These are phyloP conservation scores for Cryphonectria naterciae DNA, from an alignment of 2,329 filamentous ascomycete genomes.

Conservation along the genomic window DNA sequence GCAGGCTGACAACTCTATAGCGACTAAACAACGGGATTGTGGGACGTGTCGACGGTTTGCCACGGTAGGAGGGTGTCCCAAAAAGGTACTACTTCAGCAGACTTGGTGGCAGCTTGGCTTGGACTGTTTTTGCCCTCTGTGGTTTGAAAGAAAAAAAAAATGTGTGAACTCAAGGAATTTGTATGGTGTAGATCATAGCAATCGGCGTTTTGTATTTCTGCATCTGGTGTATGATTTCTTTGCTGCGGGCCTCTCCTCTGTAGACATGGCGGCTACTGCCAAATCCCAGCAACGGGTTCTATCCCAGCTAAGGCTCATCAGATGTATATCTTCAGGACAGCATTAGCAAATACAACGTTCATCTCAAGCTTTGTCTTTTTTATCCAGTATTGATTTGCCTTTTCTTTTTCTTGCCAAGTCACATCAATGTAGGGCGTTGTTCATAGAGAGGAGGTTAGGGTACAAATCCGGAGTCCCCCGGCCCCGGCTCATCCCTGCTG, in stretches of 20 bases:
- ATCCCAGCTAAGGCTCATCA: not conserved
- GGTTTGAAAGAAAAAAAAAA: not conserved
- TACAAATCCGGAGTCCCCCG: not conserved
- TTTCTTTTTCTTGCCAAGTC: not conserved
- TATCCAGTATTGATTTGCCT: not conserved
- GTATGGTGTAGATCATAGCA: not conserved
- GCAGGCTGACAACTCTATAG: slow-evolving; percentile 1
- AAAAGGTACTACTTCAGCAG: not conserved
- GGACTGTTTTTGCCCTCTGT: not conserved
- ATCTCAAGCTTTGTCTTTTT: not conserved
- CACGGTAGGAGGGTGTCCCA: not conserved
- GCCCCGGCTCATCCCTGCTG: not conserved
- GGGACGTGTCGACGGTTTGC: not conserved
- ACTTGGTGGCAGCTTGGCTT: not conserved
- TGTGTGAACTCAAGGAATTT: not conserved
- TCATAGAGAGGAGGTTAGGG: slow-evolving; percentile 2
- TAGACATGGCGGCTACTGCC: not conserved
- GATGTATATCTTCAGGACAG: slow-evolving; percentile 2
- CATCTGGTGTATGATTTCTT: not conserved
- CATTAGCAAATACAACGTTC: not conserved
- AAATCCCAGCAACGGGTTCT: not conserved
- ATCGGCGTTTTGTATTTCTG: not conserved
- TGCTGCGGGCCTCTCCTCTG: not conserved
- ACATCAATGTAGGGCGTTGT: not conserved
- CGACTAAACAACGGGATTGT: slow-evolving; percentile 5